Percentiles rank a stretch among this genome's conserved stretches.
phyloP scores from a whole-genome alignment of 208 protist species.

The Angomonas deanei region DNA sequence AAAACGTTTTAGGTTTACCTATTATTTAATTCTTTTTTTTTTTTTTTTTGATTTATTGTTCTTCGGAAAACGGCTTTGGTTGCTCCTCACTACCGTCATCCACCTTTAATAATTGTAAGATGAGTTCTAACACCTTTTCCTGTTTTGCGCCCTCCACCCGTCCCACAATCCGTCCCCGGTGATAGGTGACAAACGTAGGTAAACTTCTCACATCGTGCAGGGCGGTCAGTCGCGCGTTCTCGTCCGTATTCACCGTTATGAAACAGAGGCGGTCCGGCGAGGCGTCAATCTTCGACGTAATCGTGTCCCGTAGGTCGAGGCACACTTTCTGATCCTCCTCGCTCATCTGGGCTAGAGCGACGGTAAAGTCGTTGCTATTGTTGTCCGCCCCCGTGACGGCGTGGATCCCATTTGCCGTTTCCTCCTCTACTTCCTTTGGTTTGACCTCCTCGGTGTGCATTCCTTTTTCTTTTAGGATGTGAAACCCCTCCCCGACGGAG shows the following conservation, averaged over 20 bases:
- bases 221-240: constrained; percentile 54
- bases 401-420: not conserved
- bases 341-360: constrained; percentile 6
- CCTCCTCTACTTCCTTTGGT: not conserved
- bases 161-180: constrained; percentile 54
- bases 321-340: constrained; percentile 15
- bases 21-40: constrained; percentile 3
- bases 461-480: not conserved
- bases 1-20: not conserved
- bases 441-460: not conserved
- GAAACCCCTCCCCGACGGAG: constrained; percentile 18
- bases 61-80: not conserved
- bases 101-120: constrained; percentile 12
- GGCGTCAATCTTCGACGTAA: constrained; percentile 8
- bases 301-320: constrained; percentile 13
- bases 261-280: constrained; percentile 22
- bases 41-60: not conserved
- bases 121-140: constrained; percentile 45
- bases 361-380: not conserved
- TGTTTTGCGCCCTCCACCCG: constrained; percentile 62
- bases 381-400: not conserved
- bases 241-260: constrained; percentile 77
- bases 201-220: constrained; percentile 83
- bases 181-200: constrained; percentile 82
- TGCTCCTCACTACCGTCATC: no score